Base-by-base conservation (phyloP, 306 rosid genomes). In the Cucurbita argyrosperma region DNA sequence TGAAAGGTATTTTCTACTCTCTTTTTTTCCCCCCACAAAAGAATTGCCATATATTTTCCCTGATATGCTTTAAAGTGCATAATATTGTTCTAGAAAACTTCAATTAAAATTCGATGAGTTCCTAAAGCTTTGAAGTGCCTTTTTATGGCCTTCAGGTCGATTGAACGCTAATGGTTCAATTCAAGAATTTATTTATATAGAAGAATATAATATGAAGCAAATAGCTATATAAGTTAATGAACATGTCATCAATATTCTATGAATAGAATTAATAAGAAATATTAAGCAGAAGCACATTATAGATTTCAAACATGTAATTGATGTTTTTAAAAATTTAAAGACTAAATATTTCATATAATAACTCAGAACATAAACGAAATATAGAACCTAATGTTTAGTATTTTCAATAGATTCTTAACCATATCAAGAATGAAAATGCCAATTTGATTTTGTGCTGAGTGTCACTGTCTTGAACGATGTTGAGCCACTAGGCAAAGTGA, bases 401-500 rank as follows among this genome's bases (percentile, higher is more conserved):
- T 43, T 66, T 45, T 66, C 54, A 3, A 45, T 40, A 66, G 72
- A 45, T 66, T 66, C 18, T 45, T 13, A 12, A 21, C 46, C 8
- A 37, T 14, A 63, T 49, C 54, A 46, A 39, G 42, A 69, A 37
- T 69, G 74, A 69, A 13, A 46, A 40, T 43, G 72, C 72, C 54
- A 67, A 67, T 1, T 68, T 68, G 42, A 68, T 68, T 43, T 47
- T 68, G 52, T 68, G 74, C 21, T 23, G 43, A 23, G 57, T 49
- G 56, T 47, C 74, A 6, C 13, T 46, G 56, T 49, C 74, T 69
- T 47, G 43, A 69, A 49, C 74, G 58, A 69, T 69, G 57, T 69
- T 69, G 74, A 68, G 74, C 23, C 58, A 69, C 74, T 69, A 19
- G 55, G 55, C 18, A 11, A 46, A 67, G 72, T 67, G 72, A 67